A percentile compares a stretch with the other conserved stretches of the same genome.
Conservation (phyloP, 257 asterid species). For the Nicotiana undulata region DNA sequence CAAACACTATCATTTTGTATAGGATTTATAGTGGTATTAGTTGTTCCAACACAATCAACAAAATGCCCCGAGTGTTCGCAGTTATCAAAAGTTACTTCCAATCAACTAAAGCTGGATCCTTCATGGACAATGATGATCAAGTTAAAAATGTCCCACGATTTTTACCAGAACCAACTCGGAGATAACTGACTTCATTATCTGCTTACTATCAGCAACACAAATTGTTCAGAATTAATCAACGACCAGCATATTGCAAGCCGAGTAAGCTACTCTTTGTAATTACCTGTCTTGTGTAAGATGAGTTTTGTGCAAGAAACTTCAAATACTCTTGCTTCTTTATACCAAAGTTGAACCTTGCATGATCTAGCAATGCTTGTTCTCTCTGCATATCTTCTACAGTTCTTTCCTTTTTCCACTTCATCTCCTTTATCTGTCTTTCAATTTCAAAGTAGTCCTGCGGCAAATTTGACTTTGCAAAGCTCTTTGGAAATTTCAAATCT, state of each 20-base stretch:
- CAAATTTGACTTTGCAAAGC: slow-evolving; percentile 23
- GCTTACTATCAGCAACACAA: neutral
- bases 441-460: slow-evolving; percentile 33
- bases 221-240: neutral
- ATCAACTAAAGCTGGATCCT: neutral
- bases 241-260: neutral
- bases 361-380: slow-evolving; percentile 40
- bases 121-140: neutral
- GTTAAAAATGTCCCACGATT: neutral
- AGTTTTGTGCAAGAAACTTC: slow-evolving; percentile 31
- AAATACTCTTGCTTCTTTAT: slow-evolving; percentile 40
- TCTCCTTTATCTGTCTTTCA: slow-evolving; percentile 42
- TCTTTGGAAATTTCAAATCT: slow-evolving; percentile 54
- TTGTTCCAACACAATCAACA: too few species aligned
- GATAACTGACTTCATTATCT: neutral
- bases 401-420: slow-evolving; percentile 46
- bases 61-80: neutral
- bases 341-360: slow-evolving; percentile 32
- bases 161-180: neutral
- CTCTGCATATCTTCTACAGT: slow-evolving; percentile 38
- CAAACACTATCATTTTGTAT: too few species aligned
- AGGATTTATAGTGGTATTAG: too few species aligned
- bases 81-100: slow-evolving; percentile 3
- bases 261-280: neutral
- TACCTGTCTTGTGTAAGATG: slow-evolving; percentile 36